Evolutionary conservation across 148 eudicot genomes (phyloP).

Genomic region (Fagopyrum tataricum): DNA sequence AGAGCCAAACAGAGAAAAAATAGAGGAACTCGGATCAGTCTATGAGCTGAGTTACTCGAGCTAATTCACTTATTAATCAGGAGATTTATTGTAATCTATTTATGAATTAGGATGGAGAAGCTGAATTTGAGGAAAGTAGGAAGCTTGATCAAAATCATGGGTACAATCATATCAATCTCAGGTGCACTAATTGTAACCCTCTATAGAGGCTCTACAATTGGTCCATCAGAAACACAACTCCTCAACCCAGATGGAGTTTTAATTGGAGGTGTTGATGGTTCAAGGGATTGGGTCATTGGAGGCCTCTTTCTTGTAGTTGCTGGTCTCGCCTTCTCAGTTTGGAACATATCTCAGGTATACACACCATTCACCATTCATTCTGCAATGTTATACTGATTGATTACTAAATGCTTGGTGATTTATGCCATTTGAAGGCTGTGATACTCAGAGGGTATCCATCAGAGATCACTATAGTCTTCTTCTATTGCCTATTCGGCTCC

Average conservation of each 20-base stretch:
- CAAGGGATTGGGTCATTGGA: constrained; percentile 42
- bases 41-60: background rate
- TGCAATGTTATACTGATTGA: background rate
- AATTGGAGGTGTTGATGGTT: background rate
- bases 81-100: background rate
- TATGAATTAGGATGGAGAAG: constrained; percentile 36
- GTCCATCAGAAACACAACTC: constrained; percentile 15
- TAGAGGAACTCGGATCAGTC: background rate
- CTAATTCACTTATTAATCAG: background rate
- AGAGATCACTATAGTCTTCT: constrained; percentile 39
- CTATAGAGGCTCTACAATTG: constrained; percentile 37
- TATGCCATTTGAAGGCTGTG: constrained; percentile 30
- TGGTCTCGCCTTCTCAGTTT: constrained; percentile 26
- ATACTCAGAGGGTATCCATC: constrained; percentile 42
- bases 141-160: constrained; percentile 32
- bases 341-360: constrained; percentile 43
- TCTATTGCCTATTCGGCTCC: constrained; percentile 46
- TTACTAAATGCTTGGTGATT: background rate
- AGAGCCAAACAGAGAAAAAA: background rate
- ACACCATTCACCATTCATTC: background rate
- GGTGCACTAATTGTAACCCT: constrained; percentile 48
- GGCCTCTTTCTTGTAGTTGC: constrained; percentile 40
- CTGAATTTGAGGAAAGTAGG: constrained; percentile 27
- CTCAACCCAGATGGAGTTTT: constrained; percentile 4
- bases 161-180: constrained; percentile 37